These are phyloP conservation scores for Colletotrichum tropicale DNA, from an alignment of 2,329 filamentous ascomycete species.

Conservation along the genomic window DNA sequence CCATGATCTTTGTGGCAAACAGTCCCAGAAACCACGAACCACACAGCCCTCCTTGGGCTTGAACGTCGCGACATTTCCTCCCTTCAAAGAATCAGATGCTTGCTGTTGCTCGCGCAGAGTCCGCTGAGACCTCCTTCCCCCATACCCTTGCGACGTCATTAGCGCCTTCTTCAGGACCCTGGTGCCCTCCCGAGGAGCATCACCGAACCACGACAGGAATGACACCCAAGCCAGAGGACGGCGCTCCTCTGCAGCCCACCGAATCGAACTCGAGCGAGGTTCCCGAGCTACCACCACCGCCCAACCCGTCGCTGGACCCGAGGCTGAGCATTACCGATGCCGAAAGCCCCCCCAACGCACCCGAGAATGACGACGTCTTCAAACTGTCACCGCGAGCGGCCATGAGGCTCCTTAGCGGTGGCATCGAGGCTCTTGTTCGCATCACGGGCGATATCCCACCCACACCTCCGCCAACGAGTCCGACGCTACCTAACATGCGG, in stretches of 20 bases:
- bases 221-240: slow-evolving; percentile 5
- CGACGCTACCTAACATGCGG: slow-evolving; percentile 68
- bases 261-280: slow-evolving; percentile 25
- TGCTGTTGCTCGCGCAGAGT: neutral
- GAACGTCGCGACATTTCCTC: neutral
- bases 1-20: slow-evolving; percentile 4
- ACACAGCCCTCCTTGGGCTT: neutral
- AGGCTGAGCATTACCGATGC: slow-evolving; percentile 29
- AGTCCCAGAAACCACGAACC: neutral
- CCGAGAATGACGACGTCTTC: slow-evolving; percentile 69
- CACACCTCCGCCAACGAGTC: slow-evolving; percentile 72
- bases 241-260: slow-evolving; percentile 22
- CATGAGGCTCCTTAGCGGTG: slow-evolving; percentile 77
- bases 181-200: neutral
- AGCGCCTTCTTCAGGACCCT: neutral
- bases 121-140: neutral
- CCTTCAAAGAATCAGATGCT: neutral
- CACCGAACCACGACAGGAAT: neutral
- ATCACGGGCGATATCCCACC: slow-evolving; percentile 80
- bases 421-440: slow-evolving; percentile 72
- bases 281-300: slow-evolving; percentile 44
- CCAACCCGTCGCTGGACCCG: slow-evolving; percentile 44
- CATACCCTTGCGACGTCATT: neutral
- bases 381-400: slow-evolving; percentile 75
- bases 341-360: slow-evolving; percentile 28